These are phyloP conservation scores for Bolboschoenus planiculmis DNA, from an alignment of 176 grass and related monocot species.

Conservation along the genomic window DNA sequence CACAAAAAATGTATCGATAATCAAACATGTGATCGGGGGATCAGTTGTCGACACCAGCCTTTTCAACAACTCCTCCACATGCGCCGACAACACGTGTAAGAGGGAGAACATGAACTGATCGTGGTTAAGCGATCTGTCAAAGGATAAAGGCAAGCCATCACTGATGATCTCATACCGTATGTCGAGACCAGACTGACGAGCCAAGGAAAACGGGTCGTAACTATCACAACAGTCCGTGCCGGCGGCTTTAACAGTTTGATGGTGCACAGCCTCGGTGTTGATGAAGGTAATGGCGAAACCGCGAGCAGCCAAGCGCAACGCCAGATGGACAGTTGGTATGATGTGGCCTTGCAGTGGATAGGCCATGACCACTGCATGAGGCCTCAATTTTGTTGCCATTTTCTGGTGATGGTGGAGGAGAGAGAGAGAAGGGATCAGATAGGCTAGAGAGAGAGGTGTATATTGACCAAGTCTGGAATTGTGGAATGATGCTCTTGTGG, in stretches of 20 bases:
- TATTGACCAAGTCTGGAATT: neutral
- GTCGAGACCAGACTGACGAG: conserved; percentile 21
- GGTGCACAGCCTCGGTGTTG: conserved; percentile 55
- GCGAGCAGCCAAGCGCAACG: conserved; percentile 22
- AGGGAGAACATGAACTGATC: conserved; percentile 51
- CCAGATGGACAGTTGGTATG: conserved; percentile 54
- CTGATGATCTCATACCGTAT: conserved; percentile 52
- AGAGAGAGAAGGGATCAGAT: neutral
- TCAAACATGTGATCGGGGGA: conserved; percentile 40
- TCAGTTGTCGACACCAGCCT: conserved; percentile 25
- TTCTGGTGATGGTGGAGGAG: neutral
- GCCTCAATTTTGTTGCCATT: conserved; percentile 20
- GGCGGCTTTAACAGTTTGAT: conserved; percentile 24
- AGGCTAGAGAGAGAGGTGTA: neutral
- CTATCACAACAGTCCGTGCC: neutral
- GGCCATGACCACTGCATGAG: conserved; percentile 55
- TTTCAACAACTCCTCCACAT: conserved; percentile 60
- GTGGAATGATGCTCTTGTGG: neutral
- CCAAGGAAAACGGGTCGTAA: conserved; percentile 26
- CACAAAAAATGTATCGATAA: conserved; percentile 58
- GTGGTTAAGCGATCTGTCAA: conserved; percentile 43
- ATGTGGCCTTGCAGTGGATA: conserved; percentile 67
- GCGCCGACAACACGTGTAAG: conserved; percentile 45
- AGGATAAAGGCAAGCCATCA: conserved; percentile 46
- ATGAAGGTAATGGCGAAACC: conserved; percentile 64